Evolutionary conservation across 1,284 basidiomycete genomes (phyloP).

Genomic region (Xerocomus amazonicus): DNA sequence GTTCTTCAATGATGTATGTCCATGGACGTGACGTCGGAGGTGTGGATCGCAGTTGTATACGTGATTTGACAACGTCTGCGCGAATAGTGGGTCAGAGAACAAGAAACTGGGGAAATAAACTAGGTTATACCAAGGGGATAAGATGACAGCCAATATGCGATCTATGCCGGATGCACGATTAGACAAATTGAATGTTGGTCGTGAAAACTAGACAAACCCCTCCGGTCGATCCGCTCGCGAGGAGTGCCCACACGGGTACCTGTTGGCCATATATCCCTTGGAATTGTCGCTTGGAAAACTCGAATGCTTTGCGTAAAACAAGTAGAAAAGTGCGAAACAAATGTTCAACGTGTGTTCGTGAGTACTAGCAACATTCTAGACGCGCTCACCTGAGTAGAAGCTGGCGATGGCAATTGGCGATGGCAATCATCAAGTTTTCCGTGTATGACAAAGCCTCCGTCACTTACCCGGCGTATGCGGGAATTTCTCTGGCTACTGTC

Average conservation of each 20-base stretch:
- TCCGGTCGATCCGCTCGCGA: slow-evolving; percentile 84
- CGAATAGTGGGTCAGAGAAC: not conserved
- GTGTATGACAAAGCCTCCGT: slow-evolving; percentile 16
- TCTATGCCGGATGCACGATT: slow-evolving; percentile 37
- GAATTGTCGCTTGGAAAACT: slow-evolving; percentile 83
- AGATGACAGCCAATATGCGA: slow-evolving; percentile 91
- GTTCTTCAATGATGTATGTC: slow-evolving; percentile 77
- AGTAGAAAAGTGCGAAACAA: not conserved
- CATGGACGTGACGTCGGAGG: slow-evolving; percentile 78
- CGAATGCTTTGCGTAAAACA: slow-evolving; percentile 60
- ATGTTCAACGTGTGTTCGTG: not conserved
- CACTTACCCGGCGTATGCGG: slow-evolving; percentile 86
- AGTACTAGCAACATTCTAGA: not conserved
- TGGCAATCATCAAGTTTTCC: not conserved
- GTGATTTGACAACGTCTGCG: slow-evolving; percentile 86
- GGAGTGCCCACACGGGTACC: slow-evolving; percentile 85
- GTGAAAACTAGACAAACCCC: slow-evolving; percentile 57
- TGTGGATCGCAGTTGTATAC: slow-evolving; percentile 75
- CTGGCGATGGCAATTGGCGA: slow-evolving; percentile 39
- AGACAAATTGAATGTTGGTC: slow-evolving; percentile 1
- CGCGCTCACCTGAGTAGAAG: slow-evolving; percentile 64
- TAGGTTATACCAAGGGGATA: slow-evolving; percentile 71
- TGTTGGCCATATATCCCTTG: slow-evolving; percentile 55
- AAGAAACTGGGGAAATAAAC: not conserved
- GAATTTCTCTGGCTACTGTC: slow-evolving; percentile 91